Conservation (phyloP, 148 eudicot species). For the Rhododendron kiyosumense region DNA sequence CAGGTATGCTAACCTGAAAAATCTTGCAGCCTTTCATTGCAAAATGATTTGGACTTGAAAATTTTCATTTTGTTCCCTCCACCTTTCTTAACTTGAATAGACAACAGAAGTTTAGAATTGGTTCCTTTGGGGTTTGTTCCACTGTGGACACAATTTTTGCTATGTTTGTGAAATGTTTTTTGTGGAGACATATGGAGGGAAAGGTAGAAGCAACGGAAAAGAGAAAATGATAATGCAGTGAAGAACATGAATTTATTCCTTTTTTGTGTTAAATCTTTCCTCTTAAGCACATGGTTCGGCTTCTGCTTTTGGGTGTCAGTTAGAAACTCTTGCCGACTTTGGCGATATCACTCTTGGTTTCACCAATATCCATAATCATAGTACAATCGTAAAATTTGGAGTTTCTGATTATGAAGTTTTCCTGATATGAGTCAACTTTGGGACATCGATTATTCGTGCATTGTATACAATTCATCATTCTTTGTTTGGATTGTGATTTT, state of each 20-base stretch:
- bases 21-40: neutral
- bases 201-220: neutral
- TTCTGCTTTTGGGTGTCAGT: neutral
- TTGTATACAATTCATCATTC: neutral
- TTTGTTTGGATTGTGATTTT: neutral
- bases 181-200: neutral
- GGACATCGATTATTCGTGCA: neutral
- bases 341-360: neutral
- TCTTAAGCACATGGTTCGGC: neutral
- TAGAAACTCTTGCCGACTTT: neutral
- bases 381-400: neutral
- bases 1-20: slow-evolving; percentile 26
- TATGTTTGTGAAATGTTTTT: neutral
- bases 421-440: neutral
- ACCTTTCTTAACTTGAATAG: neutral
- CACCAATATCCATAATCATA: neutral
- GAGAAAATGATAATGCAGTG: neutral
- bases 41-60: neutral
- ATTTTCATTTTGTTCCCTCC: neutral
- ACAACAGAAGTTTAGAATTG: neutral
- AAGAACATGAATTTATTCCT: neutral
- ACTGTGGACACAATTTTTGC: neutral
- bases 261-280: neutral
- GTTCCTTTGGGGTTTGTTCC: neutral
- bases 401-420: neutral